These are phyloP conservation scores for Cytospora leucostoma DNA, from an alignment of 2,329 filamentous ascomycete species.

Conservation along the genomic window DNA sequence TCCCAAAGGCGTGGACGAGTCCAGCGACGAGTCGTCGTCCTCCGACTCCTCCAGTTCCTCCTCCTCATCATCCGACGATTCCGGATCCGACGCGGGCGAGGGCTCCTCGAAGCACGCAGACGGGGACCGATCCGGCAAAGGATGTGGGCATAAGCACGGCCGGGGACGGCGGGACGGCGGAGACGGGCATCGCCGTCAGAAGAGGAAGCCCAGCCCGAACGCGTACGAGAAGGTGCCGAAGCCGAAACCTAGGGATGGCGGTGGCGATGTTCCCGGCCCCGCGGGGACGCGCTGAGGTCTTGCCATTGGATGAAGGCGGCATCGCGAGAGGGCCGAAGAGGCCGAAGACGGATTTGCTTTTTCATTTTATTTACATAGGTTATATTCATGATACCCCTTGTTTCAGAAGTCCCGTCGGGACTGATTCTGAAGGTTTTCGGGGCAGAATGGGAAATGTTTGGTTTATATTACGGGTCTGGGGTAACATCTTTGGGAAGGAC, in stretches of 20 bases:
- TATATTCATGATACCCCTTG: neutral
- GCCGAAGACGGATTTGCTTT: neutral
- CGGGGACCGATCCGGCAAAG: constrained; percentile 20
- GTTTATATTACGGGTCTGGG: neutral
- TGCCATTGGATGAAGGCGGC: neutral
- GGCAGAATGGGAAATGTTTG: neutral
- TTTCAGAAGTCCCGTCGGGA: neutral
- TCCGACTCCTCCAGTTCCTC: constrained; percentile 56
- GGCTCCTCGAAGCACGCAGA: constrained; percentile 42
- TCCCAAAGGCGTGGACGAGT: constrained; percentile 78
- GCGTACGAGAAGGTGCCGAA: constrained; percentile 28
- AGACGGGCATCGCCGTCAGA: neutral
- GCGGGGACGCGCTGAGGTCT: constrained; percentile 5
- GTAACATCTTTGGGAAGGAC: neutral
- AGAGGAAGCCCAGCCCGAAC: constrained; percentile 28
- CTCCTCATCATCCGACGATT: constrained; percentile 41
- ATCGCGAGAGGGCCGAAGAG: neutral
- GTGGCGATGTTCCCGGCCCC: constrained; percentile 17
- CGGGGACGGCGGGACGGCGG: constrained; percentile 18
- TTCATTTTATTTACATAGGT: neutral
- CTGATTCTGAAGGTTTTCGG: neutral
- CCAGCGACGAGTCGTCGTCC: constrained; percentile 67
- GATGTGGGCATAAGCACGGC: constrained; percentile 13
- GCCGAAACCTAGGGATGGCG: constrained; percentile 24
- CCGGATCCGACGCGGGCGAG: constrained; percentile 41